Evolutionary conservation across 495 filamentous ascomycete species (phyloP), one percentile per base, ranked within the genome.

Genomic region (Podospora pseudocomata): DNA sequence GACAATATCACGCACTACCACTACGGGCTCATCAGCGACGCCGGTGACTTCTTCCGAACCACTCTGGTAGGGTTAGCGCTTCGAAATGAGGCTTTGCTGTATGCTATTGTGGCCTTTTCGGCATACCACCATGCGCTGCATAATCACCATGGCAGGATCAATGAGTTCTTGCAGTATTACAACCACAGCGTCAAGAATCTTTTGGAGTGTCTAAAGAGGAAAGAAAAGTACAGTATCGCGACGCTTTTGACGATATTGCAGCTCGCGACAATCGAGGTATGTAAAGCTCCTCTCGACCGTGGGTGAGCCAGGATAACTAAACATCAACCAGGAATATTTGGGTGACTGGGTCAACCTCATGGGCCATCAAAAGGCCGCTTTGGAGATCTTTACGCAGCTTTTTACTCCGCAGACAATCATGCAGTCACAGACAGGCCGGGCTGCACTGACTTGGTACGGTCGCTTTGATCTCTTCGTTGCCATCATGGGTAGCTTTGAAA

Each of bases 341-440:
- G 95, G 95, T 9, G 95, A 99, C 74, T 97, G 92, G 92, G 86
- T 92, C 64, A 97, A 94, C 73, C 83, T 97, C 57, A 87, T 94
- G 74, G 90, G 92, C 39, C 95, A 99, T 78, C 93, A 97, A 77
- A 94, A 89, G 77, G 95, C 94, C 5, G 94, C 95, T 1, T 86
- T 91, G 73, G 86, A 91, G 63, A 85, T 99, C 69, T 82, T 99
- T 57, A 90, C 85, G 3, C 84, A 91, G 69, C 76, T 97, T 0
- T 90, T 91, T 69, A 92, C 90, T 0, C 92, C 93, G 2, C 82
- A 93, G 66, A 89, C 91, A 0, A 88, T 91, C 26, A 90, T 90
- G 79, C 80, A 90, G 69, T 87, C 86, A 34, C 82, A 89, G 32
- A 83, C 89, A 23, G 86, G 87, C 59, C 88, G 89, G 34, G 87